Conservation (phyloP, 768 basidiomycete genomes). For the Sarcodon aspratus region DNA sequence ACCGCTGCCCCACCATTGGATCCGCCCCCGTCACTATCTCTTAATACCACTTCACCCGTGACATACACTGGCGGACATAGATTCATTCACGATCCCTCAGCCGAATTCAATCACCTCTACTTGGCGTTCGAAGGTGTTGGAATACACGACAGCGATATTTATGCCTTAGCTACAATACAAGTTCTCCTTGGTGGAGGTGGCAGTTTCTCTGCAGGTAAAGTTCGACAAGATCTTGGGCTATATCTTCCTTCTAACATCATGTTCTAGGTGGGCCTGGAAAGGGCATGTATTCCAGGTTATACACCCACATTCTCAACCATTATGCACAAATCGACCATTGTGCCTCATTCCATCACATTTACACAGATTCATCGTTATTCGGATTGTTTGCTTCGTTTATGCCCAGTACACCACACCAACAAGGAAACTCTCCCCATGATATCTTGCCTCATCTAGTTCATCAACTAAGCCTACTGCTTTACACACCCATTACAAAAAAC, state of each 20-base stretch:
- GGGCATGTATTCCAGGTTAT: slow-evolving; percentile 97
- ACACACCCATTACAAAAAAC: slow-evolving; percentile 46
- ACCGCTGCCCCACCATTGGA: slow-evolving; percentile 4
- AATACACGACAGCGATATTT: slow-evolving; percentile 87
- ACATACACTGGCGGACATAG: slow-evolving; percentile 80
- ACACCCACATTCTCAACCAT: slow-evolving; percentile 92
- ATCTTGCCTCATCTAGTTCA: slow-evolving; percentile 80
- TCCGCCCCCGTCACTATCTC: slow-evolving; percentile 21
- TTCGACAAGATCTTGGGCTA: neutral
- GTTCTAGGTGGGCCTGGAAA: slow-evolving; percentile 83
- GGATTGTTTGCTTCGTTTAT: slow-evolving; percentile 84
- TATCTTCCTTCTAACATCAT: slow-evolving; percentile 3
- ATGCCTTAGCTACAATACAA: slow-evolving; percentile 88
- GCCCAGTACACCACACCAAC: slow-evolving; percentile 43
- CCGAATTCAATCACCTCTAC: slow-evolving; percentile 89
- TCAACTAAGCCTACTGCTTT: slow-evolving; percentile 75
- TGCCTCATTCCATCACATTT: slow-evolving; percentile 95
- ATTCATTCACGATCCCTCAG: slow-evolving; percentile 45
- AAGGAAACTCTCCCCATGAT: slow-evolving; percentile 54
- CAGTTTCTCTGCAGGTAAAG: slow-evolving; percentile 80
- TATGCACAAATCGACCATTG: slow-evolving; percentile 93
- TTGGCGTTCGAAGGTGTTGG: slow-evolving; percentile 87
- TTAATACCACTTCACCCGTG: slow-evolving; percentile 10
- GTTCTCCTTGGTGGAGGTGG: slow-evolving; percentile 93
- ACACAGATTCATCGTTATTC: slow-evolving; percentile 88